phyloP scores from a whole-genome alignment of 805 yeast genomes.

The Kluyveromyces starmeri region DNA sequence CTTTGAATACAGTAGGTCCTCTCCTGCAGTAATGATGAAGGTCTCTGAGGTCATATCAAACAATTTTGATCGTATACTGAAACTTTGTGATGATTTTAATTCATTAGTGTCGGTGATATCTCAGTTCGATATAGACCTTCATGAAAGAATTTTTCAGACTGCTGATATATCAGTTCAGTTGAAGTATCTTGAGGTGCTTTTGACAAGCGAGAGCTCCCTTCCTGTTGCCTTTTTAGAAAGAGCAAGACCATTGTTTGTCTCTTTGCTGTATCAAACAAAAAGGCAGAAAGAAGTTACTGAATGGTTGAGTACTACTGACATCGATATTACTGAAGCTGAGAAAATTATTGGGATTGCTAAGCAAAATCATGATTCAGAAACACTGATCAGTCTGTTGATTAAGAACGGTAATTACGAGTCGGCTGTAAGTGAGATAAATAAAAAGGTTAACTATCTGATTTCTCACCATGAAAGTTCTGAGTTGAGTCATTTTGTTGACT shows the following conservation, averaged over 20 bases:
- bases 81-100: conserved; percentile 5
- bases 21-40: conserved; percentile 7
- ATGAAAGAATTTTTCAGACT: conserved; percentile 10
- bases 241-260: not conserved
- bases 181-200: conserved; percentile 16
- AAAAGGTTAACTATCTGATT: conserved; percentile 14
- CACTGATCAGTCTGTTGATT: conserved; percentile 14
- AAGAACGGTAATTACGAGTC: conserved; percentile 11
- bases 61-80: conserved; percentile 10
- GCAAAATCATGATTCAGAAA: conserved; percentile 12
- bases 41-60: conserved; percentile 9
- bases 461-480: not conserved
- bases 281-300: not conserved
- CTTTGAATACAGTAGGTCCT: conserved; percentile 6
- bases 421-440: conserved; percentile 14
- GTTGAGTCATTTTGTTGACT: conserved; percentile 8
- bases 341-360: conserved; percentile 9
- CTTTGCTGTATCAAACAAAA: not conserved
- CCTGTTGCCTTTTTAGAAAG: not conserved
- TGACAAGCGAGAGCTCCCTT: not conserved
- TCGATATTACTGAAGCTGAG: conserved; percentile 10
- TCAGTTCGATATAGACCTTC: conserved; percentile 16
- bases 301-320: conserved; percentile 14
- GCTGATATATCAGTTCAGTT: conserved; percentile 7
- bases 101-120: conserved; percentile 10